These are phyloP conservation scores for Astrothelium macrocarpum DNA, from an alignment of 495 filamentous ascomycete genomes.

Conservation along the genomic window DNA sequence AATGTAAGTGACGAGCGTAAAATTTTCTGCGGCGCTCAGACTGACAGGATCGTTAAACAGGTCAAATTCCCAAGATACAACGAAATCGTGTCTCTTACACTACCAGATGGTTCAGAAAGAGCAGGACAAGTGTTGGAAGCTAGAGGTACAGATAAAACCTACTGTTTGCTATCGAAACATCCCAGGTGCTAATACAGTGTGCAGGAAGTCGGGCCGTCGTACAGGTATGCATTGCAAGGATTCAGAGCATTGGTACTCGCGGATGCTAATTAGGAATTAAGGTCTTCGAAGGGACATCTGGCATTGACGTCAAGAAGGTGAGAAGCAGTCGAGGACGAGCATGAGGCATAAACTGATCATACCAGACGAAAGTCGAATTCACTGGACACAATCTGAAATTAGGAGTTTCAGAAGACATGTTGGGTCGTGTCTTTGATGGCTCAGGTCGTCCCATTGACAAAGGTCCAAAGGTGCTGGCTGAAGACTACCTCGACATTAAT, in stretches of 20 bases:
- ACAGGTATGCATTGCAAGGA: constrained; percentile 45
- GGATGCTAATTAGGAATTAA: constrained; percentile 29
- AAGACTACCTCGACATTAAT: constrained; percentile 98
- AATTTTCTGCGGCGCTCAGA: not conserved
- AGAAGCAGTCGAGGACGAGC: not conserved
- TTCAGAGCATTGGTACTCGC: not conserved
- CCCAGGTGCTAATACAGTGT: constrained; percentile 6
- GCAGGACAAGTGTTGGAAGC: constrained; percentile 96
- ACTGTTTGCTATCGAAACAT: not conserved
- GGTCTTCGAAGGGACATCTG: constrained; percentile 96
- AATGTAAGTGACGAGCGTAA: constrained; percentile 50
- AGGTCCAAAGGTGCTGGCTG: constrained; percentile 93
- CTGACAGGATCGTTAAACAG: constrained; percentile 32
- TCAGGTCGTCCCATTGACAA: constrained; percentile 97
- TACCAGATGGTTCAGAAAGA: constrained; percentile 89
- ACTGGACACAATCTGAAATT: constrained; percentile 94
- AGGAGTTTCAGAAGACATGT: constrained; percentile 98
- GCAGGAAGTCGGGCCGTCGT: constrained; percentile 85
- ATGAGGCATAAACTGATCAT: not conserved
- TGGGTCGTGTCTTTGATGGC: constrained; percentile 97
- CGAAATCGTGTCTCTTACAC: constrained; percentile 92
- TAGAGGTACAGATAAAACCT: constrained; percentile 58
- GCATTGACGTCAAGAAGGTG: constrained; percentile 98
- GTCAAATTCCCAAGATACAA: constrained; percentile 97
- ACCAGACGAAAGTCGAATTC: constrained; percentile 89